These are phyloP conservation scores for Pyrenochaeta sp. DNA, from an alignment of 2,329 filamentous ascomycete species.

Conservation along the genomic window DNA sequence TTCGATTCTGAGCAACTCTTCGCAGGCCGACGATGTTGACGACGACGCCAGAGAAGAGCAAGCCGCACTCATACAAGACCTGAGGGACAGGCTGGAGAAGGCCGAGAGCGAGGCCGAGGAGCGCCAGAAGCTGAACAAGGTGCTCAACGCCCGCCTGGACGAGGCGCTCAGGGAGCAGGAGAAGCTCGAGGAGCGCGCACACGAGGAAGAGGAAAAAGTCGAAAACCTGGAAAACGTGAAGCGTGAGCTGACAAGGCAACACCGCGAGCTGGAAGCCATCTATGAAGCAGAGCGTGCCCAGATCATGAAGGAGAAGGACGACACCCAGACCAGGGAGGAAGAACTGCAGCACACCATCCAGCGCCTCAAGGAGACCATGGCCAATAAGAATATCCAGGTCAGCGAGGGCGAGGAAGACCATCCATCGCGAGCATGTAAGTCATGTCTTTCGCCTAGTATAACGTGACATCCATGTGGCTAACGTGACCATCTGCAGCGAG, in stretches of 20 bases:
- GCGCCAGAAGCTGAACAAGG: conserved; percentile 82
- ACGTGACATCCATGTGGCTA: conserved; percentile 1
- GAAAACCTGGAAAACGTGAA: conserved; percentile 85
- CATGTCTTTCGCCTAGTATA: background rate
- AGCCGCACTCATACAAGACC: conserved; percentile 79
- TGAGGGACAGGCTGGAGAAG: conserved; percentile 82
- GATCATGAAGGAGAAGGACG: conserved; percentile 90
- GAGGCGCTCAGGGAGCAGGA: conserved; percentile 83
- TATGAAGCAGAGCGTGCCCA: conserved; percentile 90
- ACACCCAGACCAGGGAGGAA: conserved; percentile 82
- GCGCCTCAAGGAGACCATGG: conserved; percentile 86
- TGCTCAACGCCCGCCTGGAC: conserved; percentile 85
- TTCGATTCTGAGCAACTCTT: conserved; percentile 44
- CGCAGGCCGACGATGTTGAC: conserved; percentile 48
- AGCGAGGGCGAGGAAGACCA: conserved; percentile 60
- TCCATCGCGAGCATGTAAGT: conserved; percentile 61
- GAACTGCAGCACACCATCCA: conserved; percentile 91
- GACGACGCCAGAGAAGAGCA: conserved; percentile 81
- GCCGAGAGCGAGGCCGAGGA: conserved; percentile 81
- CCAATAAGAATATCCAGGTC: conserved; percentile 70
- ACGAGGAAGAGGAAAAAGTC: conserved; percentile 84
- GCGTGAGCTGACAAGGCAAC: conserved; percentile 80
- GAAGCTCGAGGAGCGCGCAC: conserved; percentile 84
- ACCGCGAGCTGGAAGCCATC: conserved; percentile 89
- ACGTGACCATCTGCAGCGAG: conserved; percentile 45